Base-by-base conservation (phyloP, 2,329 filamentous ascomycete species). In the Diplodia scrobiculata region DNA sequence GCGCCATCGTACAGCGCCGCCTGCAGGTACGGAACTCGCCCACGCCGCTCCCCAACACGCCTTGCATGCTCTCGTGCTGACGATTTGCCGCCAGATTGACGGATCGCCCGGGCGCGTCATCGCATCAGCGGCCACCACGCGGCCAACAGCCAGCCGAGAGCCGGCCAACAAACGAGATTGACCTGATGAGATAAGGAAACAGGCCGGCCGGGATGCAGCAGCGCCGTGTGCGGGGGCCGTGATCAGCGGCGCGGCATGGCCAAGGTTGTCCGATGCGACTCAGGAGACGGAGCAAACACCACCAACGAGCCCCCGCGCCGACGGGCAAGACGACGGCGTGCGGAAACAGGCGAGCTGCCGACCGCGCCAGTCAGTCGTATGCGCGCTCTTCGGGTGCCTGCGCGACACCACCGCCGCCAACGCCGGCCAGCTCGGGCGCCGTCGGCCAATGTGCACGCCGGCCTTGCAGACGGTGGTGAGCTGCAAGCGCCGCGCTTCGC, bases 301-400 rank as follows among this genome's bases (percentile, higher is more conserved):
- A 41, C 38, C 10, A 10, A 19, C n/a, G 32, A 38, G 34, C 52
- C 52, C 52, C 21, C 52, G 52, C 53, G 25, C 55, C 55, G 38
- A 48, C 55, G 55, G 55, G 55, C 55, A 47, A 41, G 54, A 58
- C 54, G 54, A 58, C 54, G 54, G 54, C 54, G 54, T 27, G 54
- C 54, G 54, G 52, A 60, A 48, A 60, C 55, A 60, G 38, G 38
- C 38, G 21, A 27, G 25, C 55, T 45, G 41, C 41, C 41, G 41
- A 54, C 52, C 29, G 51, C 51, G 34, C 19, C 48, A 51, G 48
- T 51, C 21, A 11, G 14, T 5, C 14, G 19, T 32, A 32, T 32
- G 29, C 29, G 25, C 17, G 14, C 52, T 21, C n/a, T 11, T 11
- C 34, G 14, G 13, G 34, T 0, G 13, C 19, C 19, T 32, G 36